phyloP scores from a whole-genome alignment of 805 yeast species.

The Saturnispora zaruensis region DNA sequence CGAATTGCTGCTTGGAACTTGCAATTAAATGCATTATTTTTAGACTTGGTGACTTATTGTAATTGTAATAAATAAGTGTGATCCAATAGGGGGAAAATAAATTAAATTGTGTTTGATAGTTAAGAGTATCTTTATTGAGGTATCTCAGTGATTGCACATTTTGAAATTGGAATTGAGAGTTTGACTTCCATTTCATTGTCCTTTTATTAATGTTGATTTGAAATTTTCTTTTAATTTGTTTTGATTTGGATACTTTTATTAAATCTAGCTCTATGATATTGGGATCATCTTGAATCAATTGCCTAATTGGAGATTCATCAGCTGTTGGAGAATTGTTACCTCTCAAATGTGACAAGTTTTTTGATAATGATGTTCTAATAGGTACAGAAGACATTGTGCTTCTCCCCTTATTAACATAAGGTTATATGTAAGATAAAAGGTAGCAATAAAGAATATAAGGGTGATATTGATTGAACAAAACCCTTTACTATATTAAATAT shows the following conservation, averaged over 20 bases:
- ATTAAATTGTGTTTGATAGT: slow-evolving; percentile 79
- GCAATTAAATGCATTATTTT: slow-evolving; percentile 79
- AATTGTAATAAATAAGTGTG: slow-evolving; percentile 62
- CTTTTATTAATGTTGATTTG: slow-evolving; percentile 49
- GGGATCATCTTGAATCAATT: slow-evolving; percentile 7
- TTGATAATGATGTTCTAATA: slow-evolving; percentile 3
- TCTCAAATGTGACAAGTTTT: not conserved
- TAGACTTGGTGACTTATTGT: slow-evolving; percentile 38
- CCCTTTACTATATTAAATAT: not conserved
- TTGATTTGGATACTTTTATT: slow-evolving; percentile 61
- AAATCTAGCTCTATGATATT: slow-evolving; percentile 44
- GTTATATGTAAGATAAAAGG: not conserved
- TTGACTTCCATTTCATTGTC: slow-evolving; percentile 48
- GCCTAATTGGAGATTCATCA: slow-evolving; percentile 2
- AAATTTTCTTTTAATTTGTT: slow-evolving; percentile 51
- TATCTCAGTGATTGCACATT: slow-evolving; percentile 53
- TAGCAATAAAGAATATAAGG: not conserved
- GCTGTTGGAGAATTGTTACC: not conserved
- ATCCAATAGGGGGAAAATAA: slow-evolving; percentile 75
- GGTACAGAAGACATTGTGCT: not conserved
- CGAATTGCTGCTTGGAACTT: slow-evolving; percentile 39
- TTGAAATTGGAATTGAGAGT: slow-evolving; percentile 44
- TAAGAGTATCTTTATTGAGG: slow-evolving; percentile 68
- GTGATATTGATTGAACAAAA: not conserved
- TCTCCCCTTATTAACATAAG: not conserved